Conservation (phyloP, 305 asterid genomes). For the Fraxinus angustifolia region DNA sequence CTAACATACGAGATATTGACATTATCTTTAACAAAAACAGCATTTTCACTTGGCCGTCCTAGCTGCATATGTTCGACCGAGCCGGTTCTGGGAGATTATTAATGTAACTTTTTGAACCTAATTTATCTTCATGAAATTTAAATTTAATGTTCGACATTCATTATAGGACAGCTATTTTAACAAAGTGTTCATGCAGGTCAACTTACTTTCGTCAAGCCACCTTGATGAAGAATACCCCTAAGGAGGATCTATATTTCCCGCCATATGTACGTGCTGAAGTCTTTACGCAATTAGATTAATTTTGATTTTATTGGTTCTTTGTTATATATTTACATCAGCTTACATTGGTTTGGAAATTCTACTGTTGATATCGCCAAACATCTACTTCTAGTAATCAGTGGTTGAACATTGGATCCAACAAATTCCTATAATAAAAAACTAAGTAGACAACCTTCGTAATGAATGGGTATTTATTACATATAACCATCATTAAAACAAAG, state of each 20-base stretch:
- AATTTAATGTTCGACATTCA: background rate
- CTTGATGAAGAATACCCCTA: background rate
- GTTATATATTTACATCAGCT: background rate
- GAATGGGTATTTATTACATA: background rate
- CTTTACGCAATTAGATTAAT: background rate
- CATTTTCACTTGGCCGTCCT: slow-evolving; percentile 73
- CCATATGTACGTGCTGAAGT: background rate
- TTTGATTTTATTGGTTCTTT: background rate
- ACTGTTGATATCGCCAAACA: background rate
- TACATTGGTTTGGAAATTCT: background rate
- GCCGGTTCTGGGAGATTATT: slow-evolving; percentile 46
- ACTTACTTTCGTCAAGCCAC: background rate
- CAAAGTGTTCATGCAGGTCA: background rate
- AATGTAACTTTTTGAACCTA: slow-evolving; percentile 33
- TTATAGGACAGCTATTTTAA: background rate
- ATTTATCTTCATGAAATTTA: background rate
- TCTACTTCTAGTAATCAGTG: background rate
- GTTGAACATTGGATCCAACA: background rate
- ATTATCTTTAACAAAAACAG: slow-evolving; percentile 31
- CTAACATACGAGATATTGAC: slow-evolving; percentile 6
- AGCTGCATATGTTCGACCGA: slow-evolving; percentile 51
- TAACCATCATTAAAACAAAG: background rate
- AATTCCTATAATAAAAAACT: background rate
- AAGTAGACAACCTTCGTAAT: background rate
- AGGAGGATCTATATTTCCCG: background rate